Percentiles rank a stretch among this genome's conserved stretches.
These are phyloP conservation scores for Candida peoriensis DNA, from an alignment of 805 yeast genomes.

Conservation along the genomic window DNA sequence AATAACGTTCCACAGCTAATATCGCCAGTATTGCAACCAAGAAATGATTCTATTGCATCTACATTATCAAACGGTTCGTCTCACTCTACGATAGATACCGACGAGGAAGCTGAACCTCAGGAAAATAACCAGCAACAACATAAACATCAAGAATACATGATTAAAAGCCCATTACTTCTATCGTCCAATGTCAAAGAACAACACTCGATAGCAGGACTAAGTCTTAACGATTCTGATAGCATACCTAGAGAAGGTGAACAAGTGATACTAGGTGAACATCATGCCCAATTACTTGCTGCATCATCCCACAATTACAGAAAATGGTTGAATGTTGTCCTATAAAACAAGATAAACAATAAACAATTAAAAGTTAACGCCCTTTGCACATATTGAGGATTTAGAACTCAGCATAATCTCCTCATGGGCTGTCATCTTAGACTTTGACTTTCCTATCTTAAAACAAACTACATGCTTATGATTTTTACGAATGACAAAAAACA, in stretches of 20 bases:
- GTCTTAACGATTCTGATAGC: conserved; percentile 18
- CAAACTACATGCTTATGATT: too few species aligned
- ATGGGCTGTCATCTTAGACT: too few species aligned
- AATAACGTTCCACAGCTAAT: conserved; percentile 24
- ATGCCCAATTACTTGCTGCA: conserved; percentile 20
- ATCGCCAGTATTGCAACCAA: conserved; percentile 26
- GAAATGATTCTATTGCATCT: conserved; percentile 20
- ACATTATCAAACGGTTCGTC: conserved; percentile 2
- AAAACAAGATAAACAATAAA: too few species aligned
- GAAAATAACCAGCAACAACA: conserved; percentile 13
- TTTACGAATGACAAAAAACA: too few species aligned
- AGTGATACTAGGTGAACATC: conserved; percentile 13
- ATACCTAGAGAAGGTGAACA: conserved; percentile 14
- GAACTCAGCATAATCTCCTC: too few species aligned
- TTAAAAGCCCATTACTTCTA: conserved; percentile 24
- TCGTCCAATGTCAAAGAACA: conserved; percentile 21
- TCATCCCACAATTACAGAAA: conserved; percentile 26
- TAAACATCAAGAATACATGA: conserved; percentile 21
- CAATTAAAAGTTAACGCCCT: too few species aligned
- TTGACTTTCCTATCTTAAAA: too few species aligned
- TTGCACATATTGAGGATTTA: too few species aligned
- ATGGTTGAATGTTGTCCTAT: conserved; percentile 22
- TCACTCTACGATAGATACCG: conserved; percentile 6
- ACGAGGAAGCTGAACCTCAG: conserved; percentile 10
- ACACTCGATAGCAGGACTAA: conserved; percentile 21